Evolutionary conservation across 257 asterid genomes (phyloP).

Genomic region (Gentiana straminea): DNA sequence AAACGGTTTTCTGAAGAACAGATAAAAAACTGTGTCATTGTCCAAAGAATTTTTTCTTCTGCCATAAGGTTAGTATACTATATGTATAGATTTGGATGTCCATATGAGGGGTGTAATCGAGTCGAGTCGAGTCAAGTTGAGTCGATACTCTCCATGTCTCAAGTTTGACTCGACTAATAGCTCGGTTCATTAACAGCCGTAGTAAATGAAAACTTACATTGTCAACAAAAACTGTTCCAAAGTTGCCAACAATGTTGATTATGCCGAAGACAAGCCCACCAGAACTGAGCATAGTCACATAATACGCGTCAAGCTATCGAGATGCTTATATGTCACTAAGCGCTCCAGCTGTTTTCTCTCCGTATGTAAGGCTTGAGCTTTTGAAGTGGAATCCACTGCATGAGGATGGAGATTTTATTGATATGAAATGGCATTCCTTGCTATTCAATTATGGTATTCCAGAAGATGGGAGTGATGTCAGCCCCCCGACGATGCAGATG

Average conservation of each 20-base stretch:
- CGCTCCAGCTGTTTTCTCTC: slow-evolving; percentile 80
- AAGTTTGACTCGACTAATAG: too few relatives aligned
- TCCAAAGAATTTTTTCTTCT: not conserved
- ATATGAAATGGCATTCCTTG: slow-evolving; percentile 85
- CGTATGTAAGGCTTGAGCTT: slow-evolving; percentile 88
- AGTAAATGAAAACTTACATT: slow-evolving; percentile 36
- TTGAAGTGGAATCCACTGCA: slow-evolving; percentile 98
- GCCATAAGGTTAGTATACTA: not conserved
- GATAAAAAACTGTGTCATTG: not conserved
- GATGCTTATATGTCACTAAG: slow-evolving; percentile 93
- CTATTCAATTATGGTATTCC: slow-evolving; percentile 62
- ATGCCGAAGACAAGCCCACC: slow-evolving; percentile 88
- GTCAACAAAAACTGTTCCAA: slow-evolving; percentile 89
- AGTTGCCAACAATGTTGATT: slow-evolving; percentile 86
- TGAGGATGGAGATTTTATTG: slow-evolving; percentile 65
- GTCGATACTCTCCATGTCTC: too few relatives aligned
- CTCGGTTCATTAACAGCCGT: too few relatives aligned
- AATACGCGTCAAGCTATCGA: slow-evolving; percentile 65
- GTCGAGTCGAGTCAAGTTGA: too few relatives aligned
- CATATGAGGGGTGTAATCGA: too few relatives aligned
- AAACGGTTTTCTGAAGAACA: too few relatives aligned
- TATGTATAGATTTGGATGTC: too few relatives aligned
- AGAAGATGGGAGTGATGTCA: slow-evolving; percentile 36
- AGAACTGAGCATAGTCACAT: slow-evolving; percentile 76
- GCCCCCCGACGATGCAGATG: slow-evolving; percentile 46